phyloP scores from a whole-genome alignment of 2,329 filamentous ascomycete species.

The Nemania serpens region DNA sequence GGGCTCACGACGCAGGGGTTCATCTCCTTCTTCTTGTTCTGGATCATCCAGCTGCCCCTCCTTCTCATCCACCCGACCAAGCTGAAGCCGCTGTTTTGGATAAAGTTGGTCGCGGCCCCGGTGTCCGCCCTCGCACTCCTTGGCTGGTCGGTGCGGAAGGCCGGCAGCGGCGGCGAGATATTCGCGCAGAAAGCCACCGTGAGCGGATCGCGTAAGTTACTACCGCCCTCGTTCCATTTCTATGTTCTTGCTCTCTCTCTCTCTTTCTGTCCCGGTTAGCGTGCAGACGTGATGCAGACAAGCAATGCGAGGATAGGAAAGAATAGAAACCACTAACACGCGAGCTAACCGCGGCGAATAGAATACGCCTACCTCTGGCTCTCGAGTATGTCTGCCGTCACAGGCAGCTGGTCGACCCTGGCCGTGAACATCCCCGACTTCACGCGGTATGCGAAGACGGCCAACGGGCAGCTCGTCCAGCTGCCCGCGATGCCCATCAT shows the following conservation, averaged over 20 bases:
- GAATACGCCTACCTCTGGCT: conserved; percentile 59
- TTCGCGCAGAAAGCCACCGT: conserved; percentile 42
- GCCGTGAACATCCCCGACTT: conserved; percentile 61
- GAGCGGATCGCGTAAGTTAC: conserved; percentile 43
- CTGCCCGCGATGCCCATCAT: conserved; percentile 53
- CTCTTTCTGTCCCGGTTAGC: background rate
- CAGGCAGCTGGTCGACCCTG: conserved; percentile 48
- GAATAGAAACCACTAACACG: background rate
- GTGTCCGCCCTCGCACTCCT: conserved; percentile 65
- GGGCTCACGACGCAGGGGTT: conserved; percentile 62
- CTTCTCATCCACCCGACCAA: conserved; percentile 41
- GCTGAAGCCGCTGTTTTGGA: conserved; percentile 52
- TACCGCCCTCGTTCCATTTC: background rate
- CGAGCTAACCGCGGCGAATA: background rate
- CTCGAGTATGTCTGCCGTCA: conserved; percentile 52
- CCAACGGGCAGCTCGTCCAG: conserved; percentile 47
- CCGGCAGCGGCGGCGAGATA: conserved; percentile 53
- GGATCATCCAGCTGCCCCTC: conserved; percentile 46
- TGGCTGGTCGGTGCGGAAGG: conserved; percentile 65
- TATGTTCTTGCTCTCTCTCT: background rate
- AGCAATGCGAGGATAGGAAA: background rate
- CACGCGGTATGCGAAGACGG: conserved; percentile 46
- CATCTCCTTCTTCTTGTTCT: conserved; percentile 55
- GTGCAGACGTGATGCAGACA: background rate
- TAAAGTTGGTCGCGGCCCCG: conserved; percentile 57